Evolutionary conservation across 257 asterid genomes (phyloP).

Genomic region (Solanum medicagineum): DNA sequence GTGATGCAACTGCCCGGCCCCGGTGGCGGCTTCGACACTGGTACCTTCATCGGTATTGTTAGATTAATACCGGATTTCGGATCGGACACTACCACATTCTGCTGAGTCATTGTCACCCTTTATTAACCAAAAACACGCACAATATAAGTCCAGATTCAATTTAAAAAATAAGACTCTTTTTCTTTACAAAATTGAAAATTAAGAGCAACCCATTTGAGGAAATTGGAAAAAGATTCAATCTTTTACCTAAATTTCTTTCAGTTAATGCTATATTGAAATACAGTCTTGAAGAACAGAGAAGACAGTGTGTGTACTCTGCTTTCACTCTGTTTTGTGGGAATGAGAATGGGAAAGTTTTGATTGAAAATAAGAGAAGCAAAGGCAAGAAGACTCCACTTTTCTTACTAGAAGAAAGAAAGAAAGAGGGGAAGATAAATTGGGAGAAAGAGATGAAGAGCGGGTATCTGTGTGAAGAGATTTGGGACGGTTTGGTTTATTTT

Average conservation of each 20-base stretch:
- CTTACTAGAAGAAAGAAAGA: background rate
- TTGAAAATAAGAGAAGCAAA: background rate
- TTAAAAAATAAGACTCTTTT: background rate
- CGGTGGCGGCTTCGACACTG: slow-evolving; percentile 58
- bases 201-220: background rate
- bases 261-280: background rate
- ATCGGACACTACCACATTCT: slow-evolving; percentile 62
- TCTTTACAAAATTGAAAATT: background rate
- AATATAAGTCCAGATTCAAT: background rate
- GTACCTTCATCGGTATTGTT: slow-evolving; percentile 40
- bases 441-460: slow-evolving; percentile 3
- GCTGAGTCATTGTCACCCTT: slow-evolving; percentile 26
- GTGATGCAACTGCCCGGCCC: slow-evolving; percentile 52
- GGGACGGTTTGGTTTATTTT: slow-evolving; percentile 42
- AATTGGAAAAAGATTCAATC: background rate
- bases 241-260: background rate
- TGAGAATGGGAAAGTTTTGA: background rate
- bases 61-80: slow-evolving; percentile 27
- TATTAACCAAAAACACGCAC: background rate
- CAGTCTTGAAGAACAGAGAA: background rate
- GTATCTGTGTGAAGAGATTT: slow-evolving; percentile 17
- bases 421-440: background rate
- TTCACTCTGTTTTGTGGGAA: background rate
- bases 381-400: background rate
- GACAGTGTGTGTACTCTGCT: slow-evolving; percentile 8